Evolutionary conservation across 352 stramenopile genomes (phyloP).

Genomic region (Pythium angustatum): DNA sequence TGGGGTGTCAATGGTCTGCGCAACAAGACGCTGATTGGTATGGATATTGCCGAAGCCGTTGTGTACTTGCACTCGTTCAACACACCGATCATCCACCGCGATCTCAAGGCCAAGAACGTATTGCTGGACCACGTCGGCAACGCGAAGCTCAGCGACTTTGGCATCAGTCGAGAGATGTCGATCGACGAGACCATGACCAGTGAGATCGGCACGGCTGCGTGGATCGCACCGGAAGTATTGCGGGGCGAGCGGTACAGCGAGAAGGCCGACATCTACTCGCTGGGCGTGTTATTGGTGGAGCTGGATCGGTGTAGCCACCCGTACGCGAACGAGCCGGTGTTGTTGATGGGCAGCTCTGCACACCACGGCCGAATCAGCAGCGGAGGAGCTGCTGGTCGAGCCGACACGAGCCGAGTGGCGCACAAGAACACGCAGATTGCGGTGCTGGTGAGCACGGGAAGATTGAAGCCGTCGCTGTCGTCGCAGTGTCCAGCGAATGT

Average conservation of each 20-base stretch:
- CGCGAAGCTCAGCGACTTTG: conserved; percentile 77
- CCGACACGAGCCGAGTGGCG: neutral
- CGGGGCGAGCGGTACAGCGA: conserved; percentile 77
- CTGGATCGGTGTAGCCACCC: too few relatives aligned
- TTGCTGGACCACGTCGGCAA: conserved; percentile 58
- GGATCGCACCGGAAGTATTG: conserved; percentile 69
- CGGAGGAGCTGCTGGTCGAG: neutral
- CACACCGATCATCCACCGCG: conserved; percentile 67
- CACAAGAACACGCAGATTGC: neutral
- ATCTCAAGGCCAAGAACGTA: conserved; percentile 79
- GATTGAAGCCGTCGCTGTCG: neutral
- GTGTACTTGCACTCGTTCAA: conserved; percentile 73
- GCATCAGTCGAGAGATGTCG: conserved; percentile 62
- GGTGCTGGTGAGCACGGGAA: neutral
- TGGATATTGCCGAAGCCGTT: conserved; percentile 67
- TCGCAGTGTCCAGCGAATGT: neutral
- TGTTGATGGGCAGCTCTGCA: neutral
- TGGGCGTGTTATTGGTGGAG: too few relatives aligned
- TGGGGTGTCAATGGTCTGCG: too few relatives aligned
- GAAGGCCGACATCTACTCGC: conserved; percentile 77
- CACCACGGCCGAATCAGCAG: neutral
- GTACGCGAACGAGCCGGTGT: too few relatives aligned
- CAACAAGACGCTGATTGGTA: too few relatives aligned
- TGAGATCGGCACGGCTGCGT: conserved; percentile 72
- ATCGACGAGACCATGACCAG: conserved; percentile 80